phyloP scores from a whole-genome alignment of 257 asterid species.

The Nicotiana paniculata region DNA sequence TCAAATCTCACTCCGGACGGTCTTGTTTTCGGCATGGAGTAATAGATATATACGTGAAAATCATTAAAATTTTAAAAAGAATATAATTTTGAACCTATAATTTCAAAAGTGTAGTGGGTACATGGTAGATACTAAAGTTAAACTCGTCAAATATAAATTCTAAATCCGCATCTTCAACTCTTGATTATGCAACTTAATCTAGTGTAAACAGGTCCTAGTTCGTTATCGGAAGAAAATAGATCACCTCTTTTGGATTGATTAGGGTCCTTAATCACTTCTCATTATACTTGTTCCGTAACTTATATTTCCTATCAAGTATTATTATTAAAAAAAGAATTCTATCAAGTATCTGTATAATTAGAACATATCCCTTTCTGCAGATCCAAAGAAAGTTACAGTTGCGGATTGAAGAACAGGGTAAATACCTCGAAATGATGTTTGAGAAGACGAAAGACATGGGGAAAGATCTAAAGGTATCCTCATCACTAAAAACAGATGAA shows the following conservation, averaged over 20 bases:
- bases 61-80: no score
- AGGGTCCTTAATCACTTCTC: background rate
- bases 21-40: no score
- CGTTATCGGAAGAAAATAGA: background rate
- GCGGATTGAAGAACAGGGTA: slow-evolving; percentile 86
- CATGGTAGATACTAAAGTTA: no score
- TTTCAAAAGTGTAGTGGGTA: no score
- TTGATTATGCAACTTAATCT: background rate
- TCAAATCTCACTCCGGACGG: no score
- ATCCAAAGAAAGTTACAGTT: slow-evolving; percentile 76
- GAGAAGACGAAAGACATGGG: slow-evolving; percentile 67
- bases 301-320: background rate
- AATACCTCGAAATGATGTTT: slow-evolving; percentile 62
- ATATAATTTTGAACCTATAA: no score
- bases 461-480: slow-evolving; percentile 34
- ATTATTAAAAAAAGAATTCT: background rate
- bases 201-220: background rate
- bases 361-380: slow-evolving; percentile 27
- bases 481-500: slow-evolving; percentile 25
- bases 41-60: no score
- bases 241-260: background rate
- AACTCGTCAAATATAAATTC: no score
- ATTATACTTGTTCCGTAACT: background rate
- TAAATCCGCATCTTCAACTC: background rate
- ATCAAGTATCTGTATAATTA: background rate